phyloP scores from a whole-genome alignment of 345 rosid genomes.

The Streptanthus diversifolius region DNA sequence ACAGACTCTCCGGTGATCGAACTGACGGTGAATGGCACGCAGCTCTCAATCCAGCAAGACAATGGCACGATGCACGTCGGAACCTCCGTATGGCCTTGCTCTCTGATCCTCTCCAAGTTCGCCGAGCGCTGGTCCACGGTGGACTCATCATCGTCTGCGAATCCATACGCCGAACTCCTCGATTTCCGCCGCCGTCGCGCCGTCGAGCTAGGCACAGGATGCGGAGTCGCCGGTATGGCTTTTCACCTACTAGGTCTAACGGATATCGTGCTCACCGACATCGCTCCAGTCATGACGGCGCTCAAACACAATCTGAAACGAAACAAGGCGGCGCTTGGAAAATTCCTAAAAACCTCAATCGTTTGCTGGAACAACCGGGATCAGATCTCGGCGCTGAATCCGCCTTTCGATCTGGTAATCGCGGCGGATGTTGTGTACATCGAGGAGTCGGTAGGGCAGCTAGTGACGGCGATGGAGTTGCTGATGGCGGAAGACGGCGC shows the following conservation, averaged over 20 bases:
- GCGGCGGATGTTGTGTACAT: constrained; percentile 91
- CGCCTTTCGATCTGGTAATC: constrained; percentile 75
- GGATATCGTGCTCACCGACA: constrained; percentile 78
- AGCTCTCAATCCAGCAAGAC: constrained; percentile 76
- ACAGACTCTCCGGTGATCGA: constrained; percentile 87
- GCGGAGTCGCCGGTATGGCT: constrained; percentile 93
- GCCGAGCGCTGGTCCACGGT: constrained; percentile 74
- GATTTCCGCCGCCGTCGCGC: constrained; percentile 63
- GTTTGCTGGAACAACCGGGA: constrained; percentile 65
- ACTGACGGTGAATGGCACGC: constrained; percentile 52
- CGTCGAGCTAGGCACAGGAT: constrained; percentile 81
- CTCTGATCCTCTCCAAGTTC: constrained; percentile 84
- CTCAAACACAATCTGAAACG: constrained; percentile 88
- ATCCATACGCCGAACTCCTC: constrained; percentile 63
- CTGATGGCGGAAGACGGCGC: constrained; percentile 71
- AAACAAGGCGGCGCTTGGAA: constrained; percentile 65
- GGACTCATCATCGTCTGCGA: constrained; percentile 32
- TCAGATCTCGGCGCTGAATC: constrained; percentile 58
- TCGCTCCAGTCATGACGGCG: constrained; percentile 87
- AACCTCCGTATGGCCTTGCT: constrained; percentile 94
- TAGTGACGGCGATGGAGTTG: constrained; percentile 64
- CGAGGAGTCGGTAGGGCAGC: constrained; percentile 57
- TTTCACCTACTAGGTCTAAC: constrained; percentile 68
- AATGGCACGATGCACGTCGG: constrained; percentile 88
- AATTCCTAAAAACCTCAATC: constrained; percentile 53